A percentile compares a stretch with the other conserved stretches of the same genome.
phyloP scores from a whole-genome alignment of 139 green algal species.

The Haematococcus sp. region DNA sequence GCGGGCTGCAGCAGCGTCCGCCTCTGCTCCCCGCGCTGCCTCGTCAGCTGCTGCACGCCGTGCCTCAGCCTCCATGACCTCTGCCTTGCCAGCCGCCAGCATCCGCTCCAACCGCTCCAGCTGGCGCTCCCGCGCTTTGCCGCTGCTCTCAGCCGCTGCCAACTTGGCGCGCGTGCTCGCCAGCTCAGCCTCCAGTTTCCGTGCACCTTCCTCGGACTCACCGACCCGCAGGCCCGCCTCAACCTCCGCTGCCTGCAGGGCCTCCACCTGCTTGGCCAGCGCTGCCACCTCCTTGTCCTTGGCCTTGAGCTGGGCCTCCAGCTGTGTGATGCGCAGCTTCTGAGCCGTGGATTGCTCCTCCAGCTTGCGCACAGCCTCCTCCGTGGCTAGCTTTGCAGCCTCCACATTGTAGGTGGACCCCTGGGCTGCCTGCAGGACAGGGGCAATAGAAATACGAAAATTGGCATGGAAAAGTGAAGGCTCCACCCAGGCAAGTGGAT shows the following conservation, averaged over 20 bases:
- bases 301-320: constrained; percentile 8
- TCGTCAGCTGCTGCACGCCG: background rate
- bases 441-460: too few species aligned
- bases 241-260: background rate
- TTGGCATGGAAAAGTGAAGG: too few species aligned
- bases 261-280: background rate
- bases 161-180: constrained; percentile 3
- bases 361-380: constrained; percentile 19
- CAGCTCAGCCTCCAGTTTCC: constrained; percentile 23
- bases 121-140: constrained; percentile 20
- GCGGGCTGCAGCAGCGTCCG: constrained; percentile 17
- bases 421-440: background rate
- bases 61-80: constrained; percentile 14
- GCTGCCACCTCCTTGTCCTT: constrained; percentile 25
- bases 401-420: background rate
- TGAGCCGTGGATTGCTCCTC: constrained; percentile 7
- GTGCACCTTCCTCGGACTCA: constrained; percentile 19
- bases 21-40: background rate
- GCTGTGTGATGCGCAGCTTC: constrained; percentile 4
- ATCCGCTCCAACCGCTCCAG: constrained; percentile 25
- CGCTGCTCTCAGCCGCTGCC: constrained; percentile 11
- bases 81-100: constrained; percentile 6
- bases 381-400: background rate
- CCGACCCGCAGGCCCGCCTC: background rate
- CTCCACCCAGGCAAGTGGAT: background rate